Conservation (phyloP, 1,139 yeast species). For the Protomyces inundatus region DNA sequence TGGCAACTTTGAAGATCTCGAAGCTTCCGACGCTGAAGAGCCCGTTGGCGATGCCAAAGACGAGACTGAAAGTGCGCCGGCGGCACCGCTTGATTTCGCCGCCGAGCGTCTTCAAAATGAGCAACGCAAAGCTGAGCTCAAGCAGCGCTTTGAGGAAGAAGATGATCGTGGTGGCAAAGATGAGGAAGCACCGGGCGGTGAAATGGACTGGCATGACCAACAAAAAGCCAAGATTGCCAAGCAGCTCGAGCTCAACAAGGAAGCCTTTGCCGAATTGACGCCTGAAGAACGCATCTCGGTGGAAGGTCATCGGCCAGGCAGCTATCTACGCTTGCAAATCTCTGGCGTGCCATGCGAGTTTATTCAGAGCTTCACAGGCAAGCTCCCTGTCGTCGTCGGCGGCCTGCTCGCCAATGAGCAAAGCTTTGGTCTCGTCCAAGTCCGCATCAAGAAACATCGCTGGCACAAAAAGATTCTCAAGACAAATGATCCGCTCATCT, state of each 20-base stretch:
- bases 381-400: slow-evolving; percentile 80
- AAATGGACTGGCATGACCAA: slow-evolving; percentile 86
- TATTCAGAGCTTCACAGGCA: slow-evolving; percentile 76
- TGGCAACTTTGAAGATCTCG: slow-evolving; percentile 79
- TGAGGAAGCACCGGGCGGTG: slow-evolving; percentile 65
- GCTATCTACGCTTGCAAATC: slow-evolving; percentile 85
- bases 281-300: slow-evolving; percentile 66
- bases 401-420: slow-evolving; percentile 87
- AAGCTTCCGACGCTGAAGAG: slow-evolving; percentile 41
- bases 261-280: slow-evolving; percentile 62
- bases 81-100: slow-evolving; percentile 45
- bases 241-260: slow-evolving; percentile 87
- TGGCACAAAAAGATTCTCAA: slow-evolving; percentile 97
- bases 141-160: slow-evolving; percentile 85
- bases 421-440: slow-evolving; percentile 87
- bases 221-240: slow-evolving; percentile 96
- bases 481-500: slow-evolving; percentile 88
- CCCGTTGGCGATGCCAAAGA: no score
- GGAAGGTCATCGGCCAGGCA: slow-evolving; percentile 91
- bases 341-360: slow-evolving; percentile 85
- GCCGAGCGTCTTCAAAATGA: slow-evolving; percentile 77
- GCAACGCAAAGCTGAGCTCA: slow-evolving; percentile 77
- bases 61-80: slow-evolving; percentile 38
- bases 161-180: slow-evolving; percentile 57
- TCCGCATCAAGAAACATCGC: slow-evolving; percentile 92